Conservation (phyloP, 805 yeast genomes). For the Zygotorulaspora danielsina region DNA sequence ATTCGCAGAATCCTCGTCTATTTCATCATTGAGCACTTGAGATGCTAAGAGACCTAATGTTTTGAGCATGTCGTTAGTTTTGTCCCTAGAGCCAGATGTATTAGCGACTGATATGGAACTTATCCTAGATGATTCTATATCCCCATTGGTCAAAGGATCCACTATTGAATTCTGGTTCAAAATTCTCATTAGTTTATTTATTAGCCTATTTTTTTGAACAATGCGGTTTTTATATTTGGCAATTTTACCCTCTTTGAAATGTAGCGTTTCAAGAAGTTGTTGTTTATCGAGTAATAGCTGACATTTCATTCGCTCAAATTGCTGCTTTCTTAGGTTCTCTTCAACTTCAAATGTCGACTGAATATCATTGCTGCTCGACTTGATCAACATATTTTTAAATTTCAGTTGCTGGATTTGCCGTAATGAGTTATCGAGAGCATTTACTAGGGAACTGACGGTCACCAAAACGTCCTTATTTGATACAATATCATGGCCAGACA, state of each 20-base stretch:
- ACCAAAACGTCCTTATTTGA: conserved; percentile 10
- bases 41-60: conserved; percentile 53
- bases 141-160: conserved; percentile 6
- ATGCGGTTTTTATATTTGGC: conserved; percentile 44
- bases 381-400: conserved; percentile 39
- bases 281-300: conserved; percentile 34
- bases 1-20: conserved; percentile 17
- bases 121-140: conserved; percentile 5
- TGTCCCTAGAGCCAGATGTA: conserved; percentile 9
- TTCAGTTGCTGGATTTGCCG: conserved; percentile 36
- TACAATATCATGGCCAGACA: not conserved
- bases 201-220: conserved; percentile 43
- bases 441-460: conserved; percentile 20
- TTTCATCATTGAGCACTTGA: conserved; percentile 44
- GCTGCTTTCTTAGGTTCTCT: conserved; percentile 37
- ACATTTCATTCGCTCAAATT: conserved; percentile 33
- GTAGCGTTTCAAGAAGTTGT: conserved; percentile 38
- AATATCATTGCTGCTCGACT: conserved; percentile 25
- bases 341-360: conserved; percentile 31
- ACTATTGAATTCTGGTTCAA: conserved; percentile 25
- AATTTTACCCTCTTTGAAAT: conserved; percentile 41
- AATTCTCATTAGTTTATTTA: conserved; percentile 38
- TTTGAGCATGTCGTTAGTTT: conserved; percentile 37
- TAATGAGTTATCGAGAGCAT: conserved; percentile 24
- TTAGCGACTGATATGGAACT: conserved; percentile 6